Conservation (phyloP, 257 asterid species). For the Lycium barbarum region DNA sequence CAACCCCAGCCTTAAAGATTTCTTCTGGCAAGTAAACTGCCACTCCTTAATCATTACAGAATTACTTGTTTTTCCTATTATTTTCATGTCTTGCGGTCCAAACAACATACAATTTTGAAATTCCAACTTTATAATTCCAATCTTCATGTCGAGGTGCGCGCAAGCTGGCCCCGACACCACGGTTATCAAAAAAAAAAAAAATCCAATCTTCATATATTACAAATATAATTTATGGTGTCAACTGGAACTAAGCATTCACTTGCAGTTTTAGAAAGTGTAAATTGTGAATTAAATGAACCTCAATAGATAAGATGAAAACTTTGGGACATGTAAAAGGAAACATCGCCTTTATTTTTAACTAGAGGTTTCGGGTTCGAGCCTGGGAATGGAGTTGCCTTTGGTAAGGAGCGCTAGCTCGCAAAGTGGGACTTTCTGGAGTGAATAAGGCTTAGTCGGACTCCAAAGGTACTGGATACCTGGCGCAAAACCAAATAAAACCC, state of each 20-base stretch:
- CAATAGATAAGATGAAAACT: not conserved
- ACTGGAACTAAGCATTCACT: not conserved
- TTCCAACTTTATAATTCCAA: not conserved
- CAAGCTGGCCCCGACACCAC: too few relatives aligned
- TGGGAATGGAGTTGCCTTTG: too few relatives aligned
- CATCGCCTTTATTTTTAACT: too few relatives aligned
- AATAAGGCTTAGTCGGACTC: too few relatives aligned
- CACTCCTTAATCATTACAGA: not conserved
- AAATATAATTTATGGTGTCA: too few relatives aligned
- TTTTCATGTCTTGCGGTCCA: conserved; percentile 1
- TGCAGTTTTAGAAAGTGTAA: not conserved
- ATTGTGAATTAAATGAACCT: not conserved
- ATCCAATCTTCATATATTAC: too few relatives aligned
- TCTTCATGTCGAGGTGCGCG: not conserved
- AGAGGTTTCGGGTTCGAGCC: too few relatives aligned
- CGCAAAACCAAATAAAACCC: too few relatives aligned
- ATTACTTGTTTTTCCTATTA: not conserved
- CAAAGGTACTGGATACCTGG: too few relatives aligned
- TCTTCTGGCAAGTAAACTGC: not conserved
- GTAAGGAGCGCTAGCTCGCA: too few relatives aligned
- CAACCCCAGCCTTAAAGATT: not conserved
- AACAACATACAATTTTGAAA: conserved; percentile 8
- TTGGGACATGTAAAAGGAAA: not conserved
- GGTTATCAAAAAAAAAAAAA: too few relatives aligned
- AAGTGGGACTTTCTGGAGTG: too few relatives aligned